These are phyloP conservation scores for Tulasnella sp. DNA, from an alignment of 768 basidiomycete species.

Conservation along the genomic window DNA sequence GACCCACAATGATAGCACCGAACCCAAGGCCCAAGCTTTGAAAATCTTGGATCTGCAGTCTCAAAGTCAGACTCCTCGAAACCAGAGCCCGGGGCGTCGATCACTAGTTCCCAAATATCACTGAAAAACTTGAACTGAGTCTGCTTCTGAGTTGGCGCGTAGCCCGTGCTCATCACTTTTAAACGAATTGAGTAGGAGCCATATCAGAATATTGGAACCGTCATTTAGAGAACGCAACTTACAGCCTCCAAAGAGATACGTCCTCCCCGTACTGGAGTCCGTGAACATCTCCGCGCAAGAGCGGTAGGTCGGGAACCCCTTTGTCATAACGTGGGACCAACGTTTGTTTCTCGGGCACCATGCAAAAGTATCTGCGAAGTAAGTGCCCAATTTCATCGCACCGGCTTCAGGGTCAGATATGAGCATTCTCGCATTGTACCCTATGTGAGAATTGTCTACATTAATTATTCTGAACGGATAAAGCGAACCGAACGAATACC, in stretches of 20 bases:
- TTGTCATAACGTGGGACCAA: slow-evolving; percentile 44
- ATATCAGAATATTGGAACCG: no score
- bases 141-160: slow-evolving; percentile 38
- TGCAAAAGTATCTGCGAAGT: slow-evolving; percentile 46
- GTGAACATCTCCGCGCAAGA: slow-evolving; percentile 39
- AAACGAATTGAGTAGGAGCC: neutral
- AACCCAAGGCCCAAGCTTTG: slow-evolving; percentile 44
- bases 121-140: slow-evolving; percentile 38
- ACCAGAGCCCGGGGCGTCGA: slow-evolving; percentile 40
- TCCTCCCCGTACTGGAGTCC: slow-evolving; percentile 41
- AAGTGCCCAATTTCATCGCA: slow-evolving; percentile 32
- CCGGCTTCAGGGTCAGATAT: neutral
- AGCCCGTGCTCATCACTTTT: slow-evolving; percentile 39
- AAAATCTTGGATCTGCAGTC: slow-evolving; percentile 41
- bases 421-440: neutral
- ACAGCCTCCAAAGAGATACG: slow-evolving; percentile 44
- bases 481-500: slow-evolving; percentile 39
- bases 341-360: slow-evolving; percentile 34
- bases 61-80: slow-evolving; percentile 43
- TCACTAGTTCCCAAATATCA: slow-evolving; percentile 43
- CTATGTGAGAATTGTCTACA: neutral
- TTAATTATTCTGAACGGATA: neutral
- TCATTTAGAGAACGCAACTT: neutral
- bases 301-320: slow-evolving; percentile 46
- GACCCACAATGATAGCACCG: slow-evolving; percentile 43